These are phyloP conservation scores for Trypanosoma lewisi DNA, from an alignment of 208 protist genomes.

Conservation along the genomic window DNA sequence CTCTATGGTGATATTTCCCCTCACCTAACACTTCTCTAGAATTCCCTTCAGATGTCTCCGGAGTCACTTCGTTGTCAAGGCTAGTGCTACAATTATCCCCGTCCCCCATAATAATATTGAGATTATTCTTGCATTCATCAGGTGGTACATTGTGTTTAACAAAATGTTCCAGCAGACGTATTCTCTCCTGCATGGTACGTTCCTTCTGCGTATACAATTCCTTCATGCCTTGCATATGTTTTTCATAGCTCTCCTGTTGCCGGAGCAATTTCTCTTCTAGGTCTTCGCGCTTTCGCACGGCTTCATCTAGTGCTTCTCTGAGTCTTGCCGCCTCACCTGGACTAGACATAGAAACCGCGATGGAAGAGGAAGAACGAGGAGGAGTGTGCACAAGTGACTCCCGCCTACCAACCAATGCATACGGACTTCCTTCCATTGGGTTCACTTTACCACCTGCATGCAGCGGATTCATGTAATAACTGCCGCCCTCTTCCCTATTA, in stretches of 20 bases:
- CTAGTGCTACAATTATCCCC: too few species aligned
- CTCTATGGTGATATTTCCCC: too few species aligned
- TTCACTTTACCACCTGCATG: too few species aligned
- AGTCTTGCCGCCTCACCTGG: not conserved
- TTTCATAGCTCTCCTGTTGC: constrained; percentile 13
- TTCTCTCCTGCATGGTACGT: constrained; percentile 12
- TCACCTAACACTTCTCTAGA: too few species aligned
- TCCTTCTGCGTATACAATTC: constrained; percentile 22
- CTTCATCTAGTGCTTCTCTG: constrained; percentile 6
- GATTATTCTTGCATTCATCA: not conserved
- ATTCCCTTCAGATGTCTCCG: too few species aligned
- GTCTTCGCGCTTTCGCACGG: not conserved
- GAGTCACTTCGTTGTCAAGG: too few species aligned
- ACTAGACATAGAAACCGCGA: not conserved
- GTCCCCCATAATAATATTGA: too few species aligned
- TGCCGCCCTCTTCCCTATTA: too few species aligned
- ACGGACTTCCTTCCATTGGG: not conserved
- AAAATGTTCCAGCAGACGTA: constrained; percentile 14
- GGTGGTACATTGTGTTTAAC: not conserved
- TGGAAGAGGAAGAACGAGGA: not conserved
- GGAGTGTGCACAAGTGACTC: not conserved
- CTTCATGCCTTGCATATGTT: constrained; percentile 20
- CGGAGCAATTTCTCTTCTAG: constrained; percentile 4
- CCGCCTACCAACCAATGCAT: not conserved
- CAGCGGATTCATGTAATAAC: too few species aligned